These are phyloP conservation scores for Carex littledalei DNA, from an alignment of 176 grass and related monocot genomes.

Conservation along the genomic window DNA sequence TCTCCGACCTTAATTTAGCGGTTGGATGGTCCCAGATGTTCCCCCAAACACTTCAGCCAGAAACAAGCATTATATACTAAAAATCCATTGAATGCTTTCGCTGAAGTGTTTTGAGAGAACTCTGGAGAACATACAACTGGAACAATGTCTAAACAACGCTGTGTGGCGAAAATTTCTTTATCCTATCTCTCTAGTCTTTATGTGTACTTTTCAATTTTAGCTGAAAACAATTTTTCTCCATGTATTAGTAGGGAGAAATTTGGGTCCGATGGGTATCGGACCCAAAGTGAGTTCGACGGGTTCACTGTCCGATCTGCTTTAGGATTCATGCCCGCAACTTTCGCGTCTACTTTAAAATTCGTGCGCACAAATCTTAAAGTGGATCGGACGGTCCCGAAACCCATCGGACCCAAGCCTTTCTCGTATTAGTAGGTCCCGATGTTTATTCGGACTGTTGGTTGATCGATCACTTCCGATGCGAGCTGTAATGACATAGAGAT, in stretches of 20 bases:
- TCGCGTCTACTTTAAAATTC: too few relatives aligned
- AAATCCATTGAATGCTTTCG: background rate
- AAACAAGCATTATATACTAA: too few relatives aligned
- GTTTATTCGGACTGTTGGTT: background rate
- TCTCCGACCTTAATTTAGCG: background rate
- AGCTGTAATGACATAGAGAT: background rate
- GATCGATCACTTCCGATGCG: background rate
- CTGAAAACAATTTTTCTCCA: background rate
- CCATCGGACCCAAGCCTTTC: too few relatives aligned
- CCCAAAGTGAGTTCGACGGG: too few relatives aligned
- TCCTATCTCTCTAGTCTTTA: background rate
- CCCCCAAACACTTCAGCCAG: constrained; percentile 16
- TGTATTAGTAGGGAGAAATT: background rate
- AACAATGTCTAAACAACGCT: background rate
- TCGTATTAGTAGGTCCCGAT: background rate
- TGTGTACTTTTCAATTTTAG: background rate
- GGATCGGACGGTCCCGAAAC: too few relatives aligned
- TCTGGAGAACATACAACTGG: constrained; percentile 9
- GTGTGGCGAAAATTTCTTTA: background rate
- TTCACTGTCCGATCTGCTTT: too few relatives aligned
- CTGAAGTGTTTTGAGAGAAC: constrained; percentile 16
- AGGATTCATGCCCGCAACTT: too few relatives aligned
- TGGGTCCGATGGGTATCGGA: too few relatives aligned
- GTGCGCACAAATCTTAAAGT: too few relatives aligned
- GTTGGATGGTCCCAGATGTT: background rate